These are phyloP conservation scores for Exophiala oligosperma DNA, from an alignment of 2,329 filamentous ascomycete species.

Conservation along the genomic window DNA sequence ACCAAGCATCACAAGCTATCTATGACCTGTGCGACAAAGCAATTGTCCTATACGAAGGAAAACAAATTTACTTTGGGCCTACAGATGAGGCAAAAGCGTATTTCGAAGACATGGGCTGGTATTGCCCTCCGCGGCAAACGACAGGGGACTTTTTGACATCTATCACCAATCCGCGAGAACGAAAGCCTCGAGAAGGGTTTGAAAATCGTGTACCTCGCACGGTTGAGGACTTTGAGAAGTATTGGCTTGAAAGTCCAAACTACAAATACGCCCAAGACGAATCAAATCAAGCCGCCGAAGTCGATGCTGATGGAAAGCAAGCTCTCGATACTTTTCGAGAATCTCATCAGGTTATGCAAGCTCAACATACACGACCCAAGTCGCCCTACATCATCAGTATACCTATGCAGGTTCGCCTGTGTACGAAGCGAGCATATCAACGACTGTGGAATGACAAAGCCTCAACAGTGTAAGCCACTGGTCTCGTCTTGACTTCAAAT, in stretches of 20 bases:
- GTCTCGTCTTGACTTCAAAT: slow-evolving; percentile 36
- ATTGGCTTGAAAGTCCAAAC: slow-evolving; percentile 56
- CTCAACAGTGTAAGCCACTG: slow-evolving; percentile 47
- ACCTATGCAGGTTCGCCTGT: slow-evolving; percentile 55
- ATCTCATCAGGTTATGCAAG: slow-evolving; percentile 49
- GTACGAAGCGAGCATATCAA: slow-evolving; percentile 62
- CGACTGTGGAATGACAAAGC: slow-evolving; percentile 66
- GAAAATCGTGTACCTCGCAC: slow-evolving; percentile 48
- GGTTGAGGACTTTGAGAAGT: slow-evolving; percentile 62
- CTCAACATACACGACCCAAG: slow-evolving; percentile 53
- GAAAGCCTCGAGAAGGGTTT: slow-evolving; percentile 45
- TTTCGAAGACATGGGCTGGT: slow-evolving; percentile 65
- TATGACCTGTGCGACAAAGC: slow-evolving; percentile 69
- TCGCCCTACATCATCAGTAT: slow-evolving; percentile 61
- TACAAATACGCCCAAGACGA: slow-evolving; percentile 57
- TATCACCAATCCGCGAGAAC: slow-evolving; percentile 58
- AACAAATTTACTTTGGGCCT: slow-evolving; percentile 66
- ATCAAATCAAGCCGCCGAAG: slow-evolving; percentile 51
- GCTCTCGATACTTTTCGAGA: slow-evolving; percentile 52
- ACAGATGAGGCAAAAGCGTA: slow-evolving; percentile 60
- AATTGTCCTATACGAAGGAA: slow-evolving; percentile 65
- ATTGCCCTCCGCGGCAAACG: slow-evolving; percentile 63
- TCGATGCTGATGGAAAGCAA: slow-evolving; percentile 60
- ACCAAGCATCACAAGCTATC: slow-evolving; percentile 52
- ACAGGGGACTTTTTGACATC: slow-evolving; percentile 67